Base-by-base conservation (phyloP, 2,329 filamentous ascomycete species). In the Aspergillus pseudotamarii region DNA sequence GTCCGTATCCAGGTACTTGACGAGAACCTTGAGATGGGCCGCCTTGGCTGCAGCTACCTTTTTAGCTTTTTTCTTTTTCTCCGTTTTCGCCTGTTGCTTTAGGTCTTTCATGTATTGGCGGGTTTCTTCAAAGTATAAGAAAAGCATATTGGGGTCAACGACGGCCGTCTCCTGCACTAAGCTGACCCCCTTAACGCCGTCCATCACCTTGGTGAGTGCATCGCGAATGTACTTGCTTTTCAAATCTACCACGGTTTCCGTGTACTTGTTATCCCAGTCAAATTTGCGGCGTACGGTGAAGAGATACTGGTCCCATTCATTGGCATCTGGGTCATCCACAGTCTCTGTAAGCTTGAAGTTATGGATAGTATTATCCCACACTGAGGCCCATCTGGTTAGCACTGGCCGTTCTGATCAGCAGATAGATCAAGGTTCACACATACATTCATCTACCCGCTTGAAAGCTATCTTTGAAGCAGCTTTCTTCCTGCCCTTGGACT, bases 221-320 rank as follows among this genome's bases (percentile, higher is more conserved):
- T 93, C 88, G 9, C 90, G 89, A 4, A 97, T 82, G 19, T 88
- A 79, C 69, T 93, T 93, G 74, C 92, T 95, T 79, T 94, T 95
- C 77, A 97, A 91, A 68, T 96, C 92, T 56, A 97, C 88, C 16
- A 89, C 80, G 0, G 93, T 89, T 56, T 93, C 72, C 75, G 87
- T 83, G 71, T 92, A 94, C 71, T 93, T 93, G 66, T 92, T 92
- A 69, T 95, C 91, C 87, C 87, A 92, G 75, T 94, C 90, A 74
- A 97, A 96, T 16, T 87, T 90, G 60, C 93, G 86, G 19, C 92
- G 88, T 19, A 97, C 91, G 28, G 93, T 91, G 75, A 97, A 96
- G 34, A 93, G 84, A 74, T 90, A 95, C 64, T 91, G 88, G 64
- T 94, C 89, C 75, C 93, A 94, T 68, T 91, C 86, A 59, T 87